Evolutionary conservation across 2,329 filamentous ascomycete species (phyloP).

Genomic region (Fusarium torreyae): DNA sequence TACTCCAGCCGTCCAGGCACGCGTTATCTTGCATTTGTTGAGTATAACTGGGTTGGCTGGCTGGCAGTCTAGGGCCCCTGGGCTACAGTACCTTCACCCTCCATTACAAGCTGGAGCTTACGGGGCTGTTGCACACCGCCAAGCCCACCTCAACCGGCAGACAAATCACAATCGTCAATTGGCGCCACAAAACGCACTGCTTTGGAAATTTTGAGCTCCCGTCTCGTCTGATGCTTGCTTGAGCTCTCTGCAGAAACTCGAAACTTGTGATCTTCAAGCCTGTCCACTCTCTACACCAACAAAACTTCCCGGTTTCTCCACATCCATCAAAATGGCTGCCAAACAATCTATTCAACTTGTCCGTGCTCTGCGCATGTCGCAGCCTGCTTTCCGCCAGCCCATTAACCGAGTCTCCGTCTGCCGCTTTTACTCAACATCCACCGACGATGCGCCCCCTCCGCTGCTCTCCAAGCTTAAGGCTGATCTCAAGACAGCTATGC

Average conservation of each 20-base stretch:
- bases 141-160: background rate
- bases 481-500: slow-evolving; percentile 78
- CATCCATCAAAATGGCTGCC: slow-evolving; percentile 40
- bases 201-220: slow-evolving; percentile 47
- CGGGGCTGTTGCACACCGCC: slow-evolving; percentile 34
- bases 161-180: slow-evolving; percentile 43
- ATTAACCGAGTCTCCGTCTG: slow-evolving; percentile 32
- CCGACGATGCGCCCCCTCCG: slow-evolving; percentile 60
- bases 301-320: background rate
- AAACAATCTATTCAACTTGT: slow-evolving; percentile 47
- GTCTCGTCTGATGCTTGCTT: slow-evolving; percentile 26
- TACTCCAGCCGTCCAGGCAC: slow-evolving; percentile 12
- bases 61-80: slow-evolving; percentile 24
- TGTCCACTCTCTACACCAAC: background rate
- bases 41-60: background rate
- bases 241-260: slow-evolving; percentile 21
- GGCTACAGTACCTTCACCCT: slow-evolving; percentile 11
- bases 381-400: slow-evolving; percentile 35
- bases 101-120: slow-evolving; percentile 17
- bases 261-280: slow-evolving; percentile 21
- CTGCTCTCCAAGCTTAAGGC: slow-evolving; percentile 68
- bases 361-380: slow-evolving; percentile 46
- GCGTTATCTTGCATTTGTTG: slow-evolving; percentile 13
- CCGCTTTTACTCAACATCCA: slow-evolving; percentile 54
- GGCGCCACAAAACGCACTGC: slow-evolving; percentile 20